Evolutionary conservation across 2,329 filamentous ascomycete species (phyloP).

Genomic region (Calonectria henricotiae): DNA sequence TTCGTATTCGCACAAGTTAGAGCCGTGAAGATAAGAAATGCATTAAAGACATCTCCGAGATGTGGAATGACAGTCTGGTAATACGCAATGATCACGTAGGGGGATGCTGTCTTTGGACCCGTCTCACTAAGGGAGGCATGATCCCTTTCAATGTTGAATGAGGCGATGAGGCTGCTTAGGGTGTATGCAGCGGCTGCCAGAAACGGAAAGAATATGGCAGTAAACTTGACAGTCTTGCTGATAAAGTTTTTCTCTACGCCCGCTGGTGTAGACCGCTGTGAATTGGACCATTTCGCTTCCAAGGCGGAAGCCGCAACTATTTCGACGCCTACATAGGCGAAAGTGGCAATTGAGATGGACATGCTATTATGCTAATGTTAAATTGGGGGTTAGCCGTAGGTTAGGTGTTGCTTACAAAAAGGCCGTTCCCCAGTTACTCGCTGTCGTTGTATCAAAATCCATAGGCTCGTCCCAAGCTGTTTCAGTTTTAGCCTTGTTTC

Average conservation of each 20-base stretch:
- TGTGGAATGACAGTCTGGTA: background rate
- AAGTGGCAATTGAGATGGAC: constrained; percentile 1
- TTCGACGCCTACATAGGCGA: constrained; percentile 17
- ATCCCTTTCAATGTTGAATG: background rate
- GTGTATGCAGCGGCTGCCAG: constrained; percentile 17
- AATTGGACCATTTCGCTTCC: constrained; percentile 14
- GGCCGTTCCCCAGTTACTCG: background rate
- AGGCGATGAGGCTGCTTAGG: constrained; percentile 1
- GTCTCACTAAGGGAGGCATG: background rate
- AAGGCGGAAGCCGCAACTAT: constrained; percentile 17
- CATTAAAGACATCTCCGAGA: constrained; percentile 4
- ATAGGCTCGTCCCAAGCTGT: constrained; percentile 2
- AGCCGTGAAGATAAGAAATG: constrained; percentile 25
- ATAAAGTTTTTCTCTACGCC: background rate
- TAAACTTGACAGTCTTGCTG: constrained; percentile 27
- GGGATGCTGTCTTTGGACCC: background rate
- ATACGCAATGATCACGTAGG: constrained; percentile 2
- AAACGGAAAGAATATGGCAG: constrained; percentile 17
- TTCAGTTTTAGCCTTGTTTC: background rate
- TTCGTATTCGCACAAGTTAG: constrained; percentile 25
- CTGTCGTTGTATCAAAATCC: background rate
- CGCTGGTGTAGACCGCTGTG: background rate
- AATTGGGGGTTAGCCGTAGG: background rate
- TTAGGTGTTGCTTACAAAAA: constrained; percentile 1
- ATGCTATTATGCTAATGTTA: constrained; percentile 5